Percentiles rank a stretch among this genome's conserved stretches.
These are phyloP conservation scores for Xylaria hypoxylon DNA, from an alignment of 2,329 filamentous ascomycete genomes.

Conservation along the genomic window DNA sequence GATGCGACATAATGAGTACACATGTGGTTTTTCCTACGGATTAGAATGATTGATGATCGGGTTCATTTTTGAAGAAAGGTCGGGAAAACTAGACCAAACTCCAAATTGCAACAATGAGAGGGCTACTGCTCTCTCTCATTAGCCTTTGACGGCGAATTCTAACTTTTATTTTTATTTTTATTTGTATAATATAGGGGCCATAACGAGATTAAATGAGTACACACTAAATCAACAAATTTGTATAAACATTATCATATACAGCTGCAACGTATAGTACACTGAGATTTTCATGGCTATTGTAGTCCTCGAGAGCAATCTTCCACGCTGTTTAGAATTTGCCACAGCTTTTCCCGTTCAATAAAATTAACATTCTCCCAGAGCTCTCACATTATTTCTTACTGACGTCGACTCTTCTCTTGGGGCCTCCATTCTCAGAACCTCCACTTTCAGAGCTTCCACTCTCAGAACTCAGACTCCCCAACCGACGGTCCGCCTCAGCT, in stretches of 20 bases:
- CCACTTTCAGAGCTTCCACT: conserved; percentile 11
- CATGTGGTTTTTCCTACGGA: neutral
- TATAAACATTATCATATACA: neutral
- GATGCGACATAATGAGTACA: neutral
- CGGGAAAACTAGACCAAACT: neutral
- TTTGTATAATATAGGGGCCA: conserved; percentile 9
- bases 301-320: neutral
- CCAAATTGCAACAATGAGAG: conserved; percentile 8
- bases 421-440: conserved; percentile 19
- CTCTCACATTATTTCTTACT: neutral
- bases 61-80: neutral
- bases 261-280: neutral
- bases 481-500: conserved; percentile 35
- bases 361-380: neutral
- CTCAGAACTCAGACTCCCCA: conserved; percentile 27
- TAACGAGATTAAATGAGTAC: conserved; percentile 4
- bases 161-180: neutral
- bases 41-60: neutral
- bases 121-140: neutral
- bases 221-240: neutral
- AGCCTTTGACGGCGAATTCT: neutral
- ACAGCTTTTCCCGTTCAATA: neutral
- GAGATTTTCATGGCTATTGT: neutral
- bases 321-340: too few species aligned
- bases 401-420: too few species aligned